A percentile compares a stretch with the other conserved stretches of the same genome.
These are phyloP conservation scores for Mucor indicus DNA, from an alignment of 371 early-diverging fungal genomes.

Conservation along the genomic window DNA sequence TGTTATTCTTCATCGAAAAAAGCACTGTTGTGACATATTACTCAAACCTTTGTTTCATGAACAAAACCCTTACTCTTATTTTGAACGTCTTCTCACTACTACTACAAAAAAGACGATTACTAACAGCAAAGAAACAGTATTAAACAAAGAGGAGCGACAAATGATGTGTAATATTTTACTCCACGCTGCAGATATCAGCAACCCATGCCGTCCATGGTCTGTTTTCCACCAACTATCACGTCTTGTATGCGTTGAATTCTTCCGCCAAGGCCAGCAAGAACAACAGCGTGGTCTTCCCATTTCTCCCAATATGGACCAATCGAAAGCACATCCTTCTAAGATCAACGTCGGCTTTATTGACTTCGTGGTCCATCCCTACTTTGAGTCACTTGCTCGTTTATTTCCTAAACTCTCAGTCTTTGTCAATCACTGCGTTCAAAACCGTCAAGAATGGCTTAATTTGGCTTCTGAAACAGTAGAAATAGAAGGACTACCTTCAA, in stretches of 20 bases:
- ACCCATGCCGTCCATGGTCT: conserved; percentile 81
- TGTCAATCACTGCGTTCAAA: conserved; percentile 19
- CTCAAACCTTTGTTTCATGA: not conserved
- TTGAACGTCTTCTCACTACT: not conserved
- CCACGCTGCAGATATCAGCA: conserved; percentile 89
- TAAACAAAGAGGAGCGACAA: conserved; percentile 52
- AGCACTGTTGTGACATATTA: not conserved
- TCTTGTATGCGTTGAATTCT: conserved; percentile 81
- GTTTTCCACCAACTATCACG: conserved; percentile 81
- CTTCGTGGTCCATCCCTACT: conserved; percentile 83
- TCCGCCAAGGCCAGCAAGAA: conserved; percentile 85
- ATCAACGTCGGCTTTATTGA: conserved; percentile 81
- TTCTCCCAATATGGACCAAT: conserved; percentile 83
- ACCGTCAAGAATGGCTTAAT: conserved; percentile 39
- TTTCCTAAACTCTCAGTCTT: conserved; percentile 54
- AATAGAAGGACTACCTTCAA: conserved; percentile 3
- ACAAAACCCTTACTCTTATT: not conserved
- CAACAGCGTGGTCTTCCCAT: conserved; percentile 63
- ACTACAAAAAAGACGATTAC: not conserved
- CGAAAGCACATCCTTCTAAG: conserved; percentile 63
- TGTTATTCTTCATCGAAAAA: not conserved
- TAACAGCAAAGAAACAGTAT: not conserved
- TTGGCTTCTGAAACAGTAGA: conserved; percentile 11
- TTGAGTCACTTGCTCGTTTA: conserved; percentile 67
- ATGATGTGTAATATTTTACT: conserved; percentile 67